phyloP scores from a whole-genome alignment of 1,284 basidiomycete genomes.

The Ustilago nuda region DNA sequence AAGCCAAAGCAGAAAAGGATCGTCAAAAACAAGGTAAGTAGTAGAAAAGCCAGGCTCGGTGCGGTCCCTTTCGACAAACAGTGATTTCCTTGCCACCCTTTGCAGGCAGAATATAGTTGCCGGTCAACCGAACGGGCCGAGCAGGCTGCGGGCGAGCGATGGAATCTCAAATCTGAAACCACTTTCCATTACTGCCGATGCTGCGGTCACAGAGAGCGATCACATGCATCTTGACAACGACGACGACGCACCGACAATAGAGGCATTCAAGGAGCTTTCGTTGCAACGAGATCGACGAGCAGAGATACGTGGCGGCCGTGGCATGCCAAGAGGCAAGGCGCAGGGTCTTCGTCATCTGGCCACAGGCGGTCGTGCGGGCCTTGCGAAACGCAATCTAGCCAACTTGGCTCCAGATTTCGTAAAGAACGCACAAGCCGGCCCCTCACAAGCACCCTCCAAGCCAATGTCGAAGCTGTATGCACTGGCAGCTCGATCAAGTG shows the following conservation, averaged over 20 bases:
- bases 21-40: conserved; percentile 57
- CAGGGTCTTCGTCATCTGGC: conserved; percentile 45
- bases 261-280: conserved; percentile 74
- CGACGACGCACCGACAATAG: conserved; percentile 65
- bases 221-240: conserved; percentile 26
- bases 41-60: conserved; percentile 18
- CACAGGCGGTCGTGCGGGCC: conserved; percentile 45
- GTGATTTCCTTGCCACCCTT: conserved; percentile 11
- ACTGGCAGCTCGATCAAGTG: conserved; percentile 43
- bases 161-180: conserved; percentile 26
- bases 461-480: conserved; percentile 46
- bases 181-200: not conserved
- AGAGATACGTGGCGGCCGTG: conserved; percentile 37
- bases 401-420: conserved; percentile 42
- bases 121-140: conserved; percentile 20
- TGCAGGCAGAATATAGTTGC: conserved; percentile 15
- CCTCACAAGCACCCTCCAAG: conserved; percentile 16
- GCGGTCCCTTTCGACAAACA: conserved; percentile 25
- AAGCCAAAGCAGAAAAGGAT: conserved; percentile 54
- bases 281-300: conserved; percentile 34
- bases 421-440: conserved; percentile 9
- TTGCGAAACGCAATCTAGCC: conserved; percentile 52
- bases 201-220: conserved; percentile 30
- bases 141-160: conserved; percentile 10
- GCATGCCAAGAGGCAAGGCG: conserved; percentile 29